Conservation (phyloP, 2,329 filamentous ascomycete species). For the Alternaria sp. region DNA sequence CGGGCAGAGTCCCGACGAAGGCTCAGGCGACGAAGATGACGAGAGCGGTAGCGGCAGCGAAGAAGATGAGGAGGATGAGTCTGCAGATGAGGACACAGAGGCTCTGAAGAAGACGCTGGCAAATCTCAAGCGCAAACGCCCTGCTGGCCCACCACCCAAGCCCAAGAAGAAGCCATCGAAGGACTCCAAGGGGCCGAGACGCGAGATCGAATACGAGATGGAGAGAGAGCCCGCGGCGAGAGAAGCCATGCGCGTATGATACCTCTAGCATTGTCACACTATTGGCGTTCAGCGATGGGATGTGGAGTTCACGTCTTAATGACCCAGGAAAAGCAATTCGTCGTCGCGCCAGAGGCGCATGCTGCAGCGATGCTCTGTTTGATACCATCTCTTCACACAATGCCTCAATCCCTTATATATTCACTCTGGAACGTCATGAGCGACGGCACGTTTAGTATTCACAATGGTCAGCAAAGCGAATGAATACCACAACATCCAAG, state of each 20-base stretch:
- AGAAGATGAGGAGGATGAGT: slow-evolving; percentile 64
- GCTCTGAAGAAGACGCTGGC: slow-evolving; percentile 64
- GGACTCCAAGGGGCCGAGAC: slow-evolving; percentile 62
- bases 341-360: not conserved
- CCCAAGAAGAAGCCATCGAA: slow-evolving; percentile 63
- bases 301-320: slow-evolving; percentile 12
- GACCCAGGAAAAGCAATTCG: not conserved
- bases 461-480: not conserved
- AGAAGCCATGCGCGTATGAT: slow-evolving; percentile 42
- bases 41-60: slow-evolving; percentile 56
- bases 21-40: slow-evolving; percentile 65
- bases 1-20: slow-evolving; percentile 65
- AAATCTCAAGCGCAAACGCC: slow-evolving; percentile 64
- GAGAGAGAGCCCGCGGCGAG: slow-evolving; percentile 63
- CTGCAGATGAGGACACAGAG: slow-evolving; percentile 60
- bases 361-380: not conserved
- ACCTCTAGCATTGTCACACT: slow-evolving; percentile 16
- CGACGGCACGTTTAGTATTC: not conserved
- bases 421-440: not conserved
- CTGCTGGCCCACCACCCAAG: slow-evolving; percentile 58
- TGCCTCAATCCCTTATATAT: not conserved
- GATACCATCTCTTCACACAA: not conserved
- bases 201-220: slow-evolving; percentile 80
- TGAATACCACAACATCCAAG: not conserved
- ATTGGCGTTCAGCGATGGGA: slow-evolving; percentile 23